Evolutionary conservation across 176 grass and related monocot genomes (phyloP).

Genomic region (Zea mays): Zm-B73-REFERENCE-NAM-5.0 NC_050099.1:20257501-20258000

Average conservation of each 20-base stretch:
- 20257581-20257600: no score
- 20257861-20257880: not conserved
- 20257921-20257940: not conserved
- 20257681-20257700: not conserved
- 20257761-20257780: not conserved
- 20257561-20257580: no score
- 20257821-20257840: not conserved
- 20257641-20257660: not conserved
- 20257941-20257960: not conserved
- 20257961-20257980: not conserved
- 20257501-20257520: slow-evolving; percentile 1
- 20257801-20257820: not conserved
- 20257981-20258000: not conserved
- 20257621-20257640: not conserved
- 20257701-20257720: not conserved
- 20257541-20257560: slow-evolving; percentile 1
- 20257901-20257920: not conserved
- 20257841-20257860: not conserved
- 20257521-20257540: not conserved
- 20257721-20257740: not conserved
- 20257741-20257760: slow-evolving; percentile 1
- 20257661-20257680: not conserved
- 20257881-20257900: not conserved
- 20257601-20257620: no score
- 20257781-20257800: not conserved